phyloP scores from a whole-genome alignment of 2,329 filamentous ascomycete species.

The Chrysoporthe puriensis region DNA sequence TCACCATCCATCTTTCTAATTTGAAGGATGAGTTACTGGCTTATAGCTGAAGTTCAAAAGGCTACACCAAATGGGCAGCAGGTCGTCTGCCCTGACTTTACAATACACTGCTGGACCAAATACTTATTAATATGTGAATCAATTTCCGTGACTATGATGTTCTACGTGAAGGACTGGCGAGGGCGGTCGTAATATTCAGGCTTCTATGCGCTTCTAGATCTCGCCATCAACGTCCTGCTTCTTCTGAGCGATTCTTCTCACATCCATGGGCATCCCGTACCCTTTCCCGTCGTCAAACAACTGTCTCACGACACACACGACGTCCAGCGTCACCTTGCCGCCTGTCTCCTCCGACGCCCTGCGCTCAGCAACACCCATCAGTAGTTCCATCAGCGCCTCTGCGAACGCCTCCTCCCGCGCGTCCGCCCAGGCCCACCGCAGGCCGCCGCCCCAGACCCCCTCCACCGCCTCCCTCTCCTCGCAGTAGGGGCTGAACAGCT shows the following conservation, averaged over 20 bases:
- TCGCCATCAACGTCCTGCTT: neutral
- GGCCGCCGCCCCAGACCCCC: neutral
- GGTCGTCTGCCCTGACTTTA: too few relatives aligned
- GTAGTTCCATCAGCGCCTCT: neutral
- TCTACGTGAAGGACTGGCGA: too few relatives aligned
- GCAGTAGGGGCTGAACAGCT: neutral
- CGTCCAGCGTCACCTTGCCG: slow-evolving; percentile 4
- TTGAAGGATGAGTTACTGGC: too few relatives aligned
- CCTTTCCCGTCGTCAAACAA: neutral
- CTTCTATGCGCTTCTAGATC: neutral
- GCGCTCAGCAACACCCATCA: neutral
- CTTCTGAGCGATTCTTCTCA: neutral
- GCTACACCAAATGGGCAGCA: too few relatives aligned
- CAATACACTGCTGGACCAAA: too few relatives aligned
- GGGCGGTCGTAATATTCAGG: too few relatives aligned
- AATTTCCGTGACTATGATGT: too few relatives aligned
- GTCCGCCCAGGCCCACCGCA: slow-evolving; percentile 9
- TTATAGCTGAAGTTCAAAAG: too few relatives aligned
- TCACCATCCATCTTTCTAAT: too few relatives aligned
- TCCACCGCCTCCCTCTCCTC: neutral
- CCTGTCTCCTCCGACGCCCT: neutral
- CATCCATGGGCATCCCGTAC: slow-evolving; percentile 10
- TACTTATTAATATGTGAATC: too few relatives aligned
- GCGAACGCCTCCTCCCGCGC: neutral
- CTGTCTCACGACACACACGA: slow-evolving; percentile 2